phyloP scores from a whole-genome alignment of 2,329 filamentous ascomycete genomes.

The Aspergillus cejpii region DNA sequence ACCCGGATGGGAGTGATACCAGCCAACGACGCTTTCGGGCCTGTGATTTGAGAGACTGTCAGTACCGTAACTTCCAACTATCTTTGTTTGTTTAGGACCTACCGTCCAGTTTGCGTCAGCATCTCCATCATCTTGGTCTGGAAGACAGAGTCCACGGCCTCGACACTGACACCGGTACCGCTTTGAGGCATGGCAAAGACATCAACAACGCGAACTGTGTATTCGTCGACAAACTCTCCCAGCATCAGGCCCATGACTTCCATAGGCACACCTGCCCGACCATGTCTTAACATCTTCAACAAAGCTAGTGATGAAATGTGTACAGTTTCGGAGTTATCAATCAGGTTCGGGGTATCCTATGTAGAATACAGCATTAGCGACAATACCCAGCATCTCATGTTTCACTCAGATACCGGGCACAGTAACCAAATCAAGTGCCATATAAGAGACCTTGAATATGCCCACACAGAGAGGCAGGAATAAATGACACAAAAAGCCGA shows the following conservation, averaged over 20 bases:
- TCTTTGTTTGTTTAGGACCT: slow-evolving; percentile 11
- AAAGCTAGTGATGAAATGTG: slow-evolving; percentile 97
- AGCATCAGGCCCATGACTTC: slow-evolving; percentile 99
- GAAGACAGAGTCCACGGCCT: slow-evolving; percentile 96
- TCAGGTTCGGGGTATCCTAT: slow-evolving; percentile 81
- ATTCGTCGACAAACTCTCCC: slow-evolving; percentile 97
- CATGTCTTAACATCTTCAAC: slow-evolving; percentile 97
- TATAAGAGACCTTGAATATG: neutral
- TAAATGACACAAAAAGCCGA: slow-evolving; percentile 11
- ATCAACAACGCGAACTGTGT: slow-evolving; percentile 95
- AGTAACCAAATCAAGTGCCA: too few species aligned
- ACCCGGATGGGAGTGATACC: slow-evolving; percentile 98
- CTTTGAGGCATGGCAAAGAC: slow-evolving; percentile 99
- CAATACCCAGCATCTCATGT: neutral
- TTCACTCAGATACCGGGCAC: too few species aligned
- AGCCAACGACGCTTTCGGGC: slow-evolving; percentile 94
- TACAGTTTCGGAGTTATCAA: slow-evolving; percentile 98
- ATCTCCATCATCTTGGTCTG: slow-evolving; percentile 99
- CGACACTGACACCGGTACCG: slow-evolving; percentile 94
- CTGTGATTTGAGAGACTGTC: slow-evolving; percentile 42
- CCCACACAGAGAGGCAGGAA: neutral
- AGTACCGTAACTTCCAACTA: slow-evolving; percentile 24
- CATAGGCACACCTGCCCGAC: slow-evolving; percentile 96
- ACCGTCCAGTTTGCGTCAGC: slow-evolving; percentile 94
- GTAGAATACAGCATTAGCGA: slow-evolving; percentile 7